Percentiles rank a stretch among this genome's conserved stretches.
Evolutionary conservation across 2,329 filamentous ascomycete genomes (phyloP).

Genomic region (Didymellaceae sp.): DNA sequence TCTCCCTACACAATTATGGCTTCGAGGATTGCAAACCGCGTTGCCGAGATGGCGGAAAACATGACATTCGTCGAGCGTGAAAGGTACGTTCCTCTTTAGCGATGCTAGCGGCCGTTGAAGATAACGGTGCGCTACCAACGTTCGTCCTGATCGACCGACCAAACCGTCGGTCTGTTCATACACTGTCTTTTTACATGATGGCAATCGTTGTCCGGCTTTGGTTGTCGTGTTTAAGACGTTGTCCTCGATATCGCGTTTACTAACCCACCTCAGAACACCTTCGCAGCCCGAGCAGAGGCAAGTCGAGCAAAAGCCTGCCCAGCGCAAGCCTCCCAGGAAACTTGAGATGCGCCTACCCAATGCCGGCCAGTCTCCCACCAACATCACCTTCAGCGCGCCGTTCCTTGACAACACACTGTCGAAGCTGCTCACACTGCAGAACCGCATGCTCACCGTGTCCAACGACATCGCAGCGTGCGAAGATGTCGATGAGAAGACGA

Average conservation of each 20-base stretch:
- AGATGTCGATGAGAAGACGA: constrained; percentile 54
- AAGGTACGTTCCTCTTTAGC: constrained; percentile 30
- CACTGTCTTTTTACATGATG: neutral
- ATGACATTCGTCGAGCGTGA: constrained; percentile 58
- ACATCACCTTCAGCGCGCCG: constrained; percentile 58
- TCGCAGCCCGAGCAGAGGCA: constrained; percentile 32
- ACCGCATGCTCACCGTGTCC: constrained; percentile 57
- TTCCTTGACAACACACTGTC: constrained; percentile 61
- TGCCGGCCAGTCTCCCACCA: constrained; percentile 42
- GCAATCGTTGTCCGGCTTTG: too few species aligned
- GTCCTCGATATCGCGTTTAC: neutral
- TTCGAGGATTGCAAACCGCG: constrained; percentile 57
- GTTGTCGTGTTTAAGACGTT: too few species aligned
- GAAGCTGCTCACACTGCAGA: constrained; percentile 58
- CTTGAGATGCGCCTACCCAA: constrained; percentile 57
- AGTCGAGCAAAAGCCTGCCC: constrained; percentile 30
- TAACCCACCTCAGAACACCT: constrained; percentile 1
- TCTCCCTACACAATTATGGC: constrained; percentile 61
- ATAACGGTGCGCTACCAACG: constrained; percentile 20
- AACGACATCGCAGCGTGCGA: constrained; percentile 55
- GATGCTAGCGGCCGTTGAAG: constrained; percentile 25
- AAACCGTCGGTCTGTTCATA: neutral
- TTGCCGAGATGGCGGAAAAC: constrained; percentile 61
- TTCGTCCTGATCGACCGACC: constrained; percentile 2
- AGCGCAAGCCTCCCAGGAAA: constrained; percentile 54